Conservation (phyloP, 2,329 filamentous ascomycete genomes). For the Arthrobotrys conoides region DNA sequence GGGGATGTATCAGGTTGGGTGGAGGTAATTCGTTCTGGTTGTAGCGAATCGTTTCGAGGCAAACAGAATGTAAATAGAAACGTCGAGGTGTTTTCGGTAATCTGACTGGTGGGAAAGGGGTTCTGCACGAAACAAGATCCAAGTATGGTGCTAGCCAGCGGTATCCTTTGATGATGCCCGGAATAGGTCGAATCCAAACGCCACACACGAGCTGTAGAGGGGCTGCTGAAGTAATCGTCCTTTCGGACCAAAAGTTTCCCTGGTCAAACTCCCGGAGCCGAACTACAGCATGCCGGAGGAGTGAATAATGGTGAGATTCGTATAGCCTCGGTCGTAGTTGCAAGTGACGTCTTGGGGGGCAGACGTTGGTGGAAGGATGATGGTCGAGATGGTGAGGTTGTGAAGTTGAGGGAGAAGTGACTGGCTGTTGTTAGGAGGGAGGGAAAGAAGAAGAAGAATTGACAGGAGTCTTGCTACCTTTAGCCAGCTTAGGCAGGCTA, state of each 20-base stretch:
- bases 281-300: slow-evolving; percentile 39
- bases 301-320: not conserved
- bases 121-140: slow-evolving; percentile 44
- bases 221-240: slow-evolving; percentile 42
- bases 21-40: slow-evolving; percentile 26
- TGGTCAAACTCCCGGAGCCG: slow-evolving; percentile 15
- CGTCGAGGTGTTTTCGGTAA: slow-evolving; percentile 38
- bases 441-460: slow-evolving; percentile 31
- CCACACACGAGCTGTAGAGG: slow-evolving; percentile 51
- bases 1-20: slow-evolving; percentile 43
- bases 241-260: slow-evolving; percentile 34
- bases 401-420: slow-evolving; percentile 32
- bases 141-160: slow-evolving; percentile 23
- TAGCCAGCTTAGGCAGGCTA: slow-evolving; percentile 40
- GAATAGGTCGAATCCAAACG: slow-evolving; percentile 54
- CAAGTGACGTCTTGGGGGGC: slow-evolving; percentile 18
- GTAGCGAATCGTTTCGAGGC: slow-evolving; percentile 44
- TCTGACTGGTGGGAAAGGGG: slow-evolving; percentile 49
- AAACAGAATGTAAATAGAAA: slow-evolving; percentile 52
- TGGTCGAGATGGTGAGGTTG: slow-evolving; percentile 23
- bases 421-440: slow-evolving; percentile 12
- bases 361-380: slow-evolving; percentile 20
- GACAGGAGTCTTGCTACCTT: slow-evolving; percentile 37
- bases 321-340: slow-evolving; percentile 13
- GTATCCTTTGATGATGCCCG: slow-evolving; percentile 44